Evolutionary conservation across 768 basidiomycete genomes (phyloP), one percentile per base, ranked within the genome.

Genomic region (Auricularia auricula-judae): DNA sequence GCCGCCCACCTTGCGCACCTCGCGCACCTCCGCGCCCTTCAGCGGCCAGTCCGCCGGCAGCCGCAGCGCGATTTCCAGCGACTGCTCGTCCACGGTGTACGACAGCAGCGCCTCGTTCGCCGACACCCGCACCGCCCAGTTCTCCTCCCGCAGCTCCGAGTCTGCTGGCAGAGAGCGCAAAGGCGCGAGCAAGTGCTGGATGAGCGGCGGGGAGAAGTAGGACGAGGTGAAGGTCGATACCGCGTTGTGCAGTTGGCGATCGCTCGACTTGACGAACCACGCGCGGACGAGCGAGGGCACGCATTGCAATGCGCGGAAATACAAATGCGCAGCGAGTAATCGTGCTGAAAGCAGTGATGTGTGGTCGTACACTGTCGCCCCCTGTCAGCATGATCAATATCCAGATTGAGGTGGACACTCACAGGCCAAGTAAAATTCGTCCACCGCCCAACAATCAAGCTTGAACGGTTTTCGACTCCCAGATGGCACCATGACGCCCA

Each of bases 31-130:
- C 34, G 98, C 88, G 54, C 81, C 82, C 67, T 87, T 87, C 42
- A 99, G 77, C 0, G 97, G 97, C 85, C 92, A 99, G 71, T 98
- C 96, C 2, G 75, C 72, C 4, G 97, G 97, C 35, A 98, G 85
- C 69, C 86, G 84, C 66, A 98, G 77, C 44, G 82, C 85, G 65
- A 99, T 86, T 76, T 98, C 96, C 68, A 99, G 83, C 62, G 86
- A 83, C 71, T 98, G 92, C 54, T 99, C 97, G 72, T 99, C 97
- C 1, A 99, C 88, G 36, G 82, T 78, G 71, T 96, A 99, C 18
- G 84, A 81, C 10, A 88, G 92, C 1, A 84, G 84, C 53, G 97
- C 89, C 74, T 98, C 97, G 66, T 87, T 86, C 29, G 86, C 76
- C 0, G 86, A 82, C 23, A 97, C 87, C 69, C 91, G 93, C 74